These are phyloP conservation scores for Diversispora epigaea DNA, from an alignment of 192 early-diverging fungal genomes.

Conservation along the genomic window DNA sequence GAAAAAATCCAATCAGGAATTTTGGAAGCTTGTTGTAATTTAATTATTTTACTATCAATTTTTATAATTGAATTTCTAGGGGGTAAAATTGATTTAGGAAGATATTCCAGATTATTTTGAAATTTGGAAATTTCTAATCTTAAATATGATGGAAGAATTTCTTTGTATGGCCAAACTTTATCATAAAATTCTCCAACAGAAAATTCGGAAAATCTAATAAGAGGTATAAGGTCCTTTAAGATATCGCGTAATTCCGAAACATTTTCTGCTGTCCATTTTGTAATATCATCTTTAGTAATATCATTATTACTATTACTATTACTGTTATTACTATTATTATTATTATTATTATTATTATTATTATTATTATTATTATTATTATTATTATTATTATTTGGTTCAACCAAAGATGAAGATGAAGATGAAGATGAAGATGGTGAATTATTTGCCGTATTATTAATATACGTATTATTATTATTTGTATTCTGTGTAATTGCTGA, in stretches of 20 bases:
- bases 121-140: neutral
- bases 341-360: neutral
- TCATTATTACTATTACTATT: neutral
- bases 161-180: slow-evolving; percentile 11
- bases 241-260: slow-evolving; percentile 1
- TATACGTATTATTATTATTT: neutral
- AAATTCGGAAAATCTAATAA: slow-evolving; percentile 27
- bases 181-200: neutral
- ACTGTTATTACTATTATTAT: no score
- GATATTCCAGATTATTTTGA: neutral
- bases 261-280: neutral
- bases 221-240: slow-evolving; percentile 12
- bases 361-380: neutral
- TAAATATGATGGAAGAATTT: neutral
- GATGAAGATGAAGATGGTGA: no score
- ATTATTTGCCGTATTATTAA: no score
- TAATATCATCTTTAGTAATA: neutral
- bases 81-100: neutral
- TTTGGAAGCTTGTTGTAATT: slow-evolving; percentile 4
- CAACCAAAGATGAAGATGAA: no score
- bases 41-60: neutral
- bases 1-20: slow-evolving; percentile 26
- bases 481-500: neutral
- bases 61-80: slow-evolving; percentile 8
- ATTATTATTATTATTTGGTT: neutral